Base-by-base conservation (phyloP, 768 basidiomycete species). In the Harrya chromipes region DNA sequence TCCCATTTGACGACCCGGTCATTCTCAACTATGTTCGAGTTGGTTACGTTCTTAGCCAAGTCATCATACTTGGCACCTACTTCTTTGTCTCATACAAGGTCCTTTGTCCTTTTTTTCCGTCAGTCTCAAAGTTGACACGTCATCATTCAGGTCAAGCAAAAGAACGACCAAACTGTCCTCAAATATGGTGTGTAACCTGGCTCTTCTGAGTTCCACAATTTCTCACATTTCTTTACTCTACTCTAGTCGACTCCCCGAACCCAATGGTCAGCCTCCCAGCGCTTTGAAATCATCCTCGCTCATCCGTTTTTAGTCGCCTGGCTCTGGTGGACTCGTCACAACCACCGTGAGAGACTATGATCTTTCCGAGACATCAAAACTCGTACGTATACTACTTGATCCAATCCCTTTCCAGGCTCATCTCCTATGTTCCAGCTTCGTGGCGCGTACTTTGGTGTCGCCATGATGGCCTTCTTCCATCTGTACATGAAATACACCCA, bases 341-440 rank as follows among this genome's bases (percentile, higher is more conserved):
- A 97, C 92, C 7, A 99, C 95, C 5, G 82, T 90, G 39, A 80
- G 83, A 41, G 95, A 99, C 65, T 99, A 99, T 54, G 95, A 99
- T 72, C 83, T 97, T 20, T 72, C 78, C 1, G 90, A 99, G 70
- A 83, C 82, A 0, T 87, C 88, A 36, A 94, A 95, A 77, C 74
- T 84, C 17, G 83, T 89, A 57, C 47, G 80, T 72, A 20, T 68
- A 46, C 70, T 47, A 48, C 34, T 73, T 70, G 66, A 33, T 14
- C 14, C 12, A 40, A 21, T 2, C 2, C 0, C 1, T 27, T 35
- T 39, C 7, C 4, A 16, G 2, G 19, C 36, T 51, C 7, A 53
- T 24, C 20, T 3, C 3, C 16, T 35, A 6, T 35, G 17, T 14
- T 35, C 13, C 47, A 85, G 83, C 76, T 88, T 51, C 83, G 82